phyloP scores from a whole-genome alignment of 2,329 filamentous ascomycete species.

The Dactylellina cionopaga region DNA sequence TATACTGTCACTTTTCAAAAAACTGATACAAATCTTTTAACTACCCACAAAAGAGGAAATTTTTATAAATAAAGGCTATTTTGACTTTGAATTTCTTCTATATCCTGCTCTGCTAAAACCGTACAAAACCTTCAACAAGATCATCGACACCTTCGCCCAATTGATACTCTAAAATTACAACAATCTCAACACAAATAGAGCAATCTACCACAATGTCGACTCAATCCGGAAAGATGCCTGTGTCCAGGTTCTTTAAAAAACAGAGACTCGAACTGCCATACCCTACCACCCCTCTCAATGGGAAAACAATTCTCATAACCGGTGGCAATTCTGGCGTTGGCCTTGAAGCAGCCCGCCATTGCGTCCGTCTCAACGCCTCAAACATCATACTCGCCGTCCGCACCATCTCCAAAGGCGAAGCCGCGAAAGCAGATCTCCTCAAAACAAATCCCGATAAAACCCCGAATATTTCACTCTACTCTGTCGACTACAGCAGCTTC shows the following conservation, averaged over 20 bases:
- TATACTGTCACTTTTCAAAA: no score
- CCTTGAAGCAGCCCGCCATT: constrained; percentile 61
- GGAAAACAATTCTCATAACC: constrained; percentile 60
- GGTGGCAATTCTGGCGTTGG: constrained; percentile 64
- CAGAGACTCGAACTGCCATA: constrained; percentile 15
- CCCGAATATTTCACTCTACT: constrained; percentile 55
- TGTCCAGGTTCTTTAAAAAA: constrained; percentile 30
- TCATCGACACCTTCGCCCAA: no score
- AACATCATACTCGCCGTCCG: constrained; percentile 63
- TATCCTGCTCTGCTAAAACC: no score
- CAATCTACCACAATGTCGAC: constrained; percentile 17
- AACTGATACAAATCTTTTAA: no score
- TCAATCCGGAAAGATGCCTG: constrained; percentile 26
- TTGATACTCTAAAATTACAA: constrained; percentile 19
- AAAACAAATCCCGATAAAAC: constrained; percentile 32
- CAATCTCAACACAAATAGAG: constrained; percentile 6
- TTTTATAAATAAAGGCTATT: no score
- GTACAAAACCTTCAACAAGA: no score
- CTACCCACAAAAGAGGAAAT: no score
- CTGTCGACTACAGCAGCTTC: constrained; percentile 64
- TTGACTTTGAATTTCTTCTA: no score
- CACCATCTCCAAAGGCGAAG: constrained; percentile 61
- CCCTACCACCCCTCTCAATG: constrained; percentile 37
- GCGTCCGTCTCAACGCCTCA: constrained; percentile 59
- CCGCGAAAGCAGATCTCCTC: constrained; percentile 61